Evolutionary conservation across 2,329 filamentous ascomycete species (phyloP).

Genomic region (Clathrospora elynae): DNA sequence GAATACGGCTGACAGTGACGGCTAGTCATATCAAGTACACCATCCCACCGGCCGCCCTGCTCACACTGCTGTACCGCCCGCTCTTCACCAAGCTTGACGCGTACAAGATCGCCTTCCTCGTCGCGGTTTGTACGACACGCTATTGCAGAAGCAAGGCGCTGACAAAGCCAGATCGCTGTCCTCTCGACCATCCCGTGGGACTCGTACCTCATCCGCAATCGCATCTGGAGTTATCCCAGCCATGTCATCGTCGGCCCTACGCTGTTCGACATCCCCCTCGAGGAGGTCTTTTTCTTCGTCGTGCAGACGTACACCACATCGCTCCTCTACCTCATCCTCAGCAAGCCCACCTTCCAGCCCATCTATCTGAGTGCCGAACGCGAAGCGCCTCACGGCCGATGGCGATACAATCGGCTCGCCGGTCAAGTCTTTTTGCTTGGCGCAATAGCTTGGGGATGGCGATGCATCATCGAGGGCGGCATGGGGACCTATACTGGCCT

Average conservation of each 20-base stretch:
- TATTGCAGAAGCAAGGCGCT: conserved; percentile 17
- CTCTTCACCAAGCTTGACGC: conserved; percentile 66
- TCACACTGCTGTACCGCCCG: conserved; percentile 65
- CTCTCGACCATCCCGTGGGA: conserved; percentile 75
- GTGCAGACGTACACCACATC: conserved; percentile 77
- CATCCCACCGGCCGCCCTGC: conserved; percentile 64
- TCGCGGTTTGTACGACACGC: conserved; percentile 50
- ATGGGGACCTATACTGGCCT: conserved; percentile 70
- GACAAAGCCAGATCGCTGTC: conserved; percentile 61
- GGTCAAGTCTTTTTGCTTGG: conserved; percentile 59
- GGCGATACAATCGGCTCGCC: conserved; percentile 45
- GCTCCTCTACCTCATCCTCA: conserved; percentile 69
- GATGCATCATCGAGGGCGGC: conserved; percentile 53
- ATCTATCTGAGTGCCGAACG: conserved; percentile 56
- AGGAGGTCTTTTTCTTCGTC: conserved; percentile 78
- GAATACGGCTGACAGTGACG: conserved; percentile 19
- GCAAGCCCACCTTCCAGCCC: conserved; percentile 65
- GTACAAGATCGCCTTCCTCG: conserved; percentile 66
- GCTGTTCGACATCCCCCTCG: conserved; percentile 68
- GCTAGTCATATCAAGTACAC: conserved; percentile 69
- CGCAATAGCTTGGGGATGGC: conserved; percentile 53
- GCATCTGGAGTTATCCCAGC: conserved; percentile 73
- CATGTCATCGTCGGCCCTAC: conserved; percentile 67
- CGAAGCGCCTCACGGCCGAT: conserved; percentile 37
- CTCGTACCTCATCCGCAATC: conserved; percentile 70